Percentiles rank a stretch among this genome's conserved stretches.
Conservation (phyloP, 805 yeast genomes). For the Metschnikowia proteae region DNA sequence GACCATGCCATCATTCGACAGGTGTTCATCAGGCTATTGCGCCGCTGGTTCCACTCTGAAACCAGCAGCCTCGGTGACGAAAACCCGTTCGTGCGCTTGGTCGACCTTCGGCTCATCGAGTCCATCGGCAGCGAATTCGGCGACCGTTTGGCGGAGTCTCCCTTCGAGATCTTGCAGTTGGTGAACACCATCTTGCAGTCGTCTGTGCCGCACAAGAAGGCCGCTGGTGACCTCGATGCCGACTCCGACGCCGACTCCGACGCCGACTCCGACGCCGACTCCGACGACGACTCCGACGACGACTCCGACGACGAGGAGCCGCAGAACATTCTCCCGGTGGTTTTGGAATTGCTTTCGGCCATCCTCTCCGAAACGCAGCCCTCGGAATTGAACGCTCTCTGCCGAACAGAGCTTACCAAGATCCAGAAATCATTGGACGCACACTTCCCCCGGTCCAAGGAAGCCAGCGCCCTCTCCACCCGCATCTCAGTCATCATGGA, state of each 20-base stretch:
- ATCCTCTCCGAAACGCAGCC: conserved; percentile 29
- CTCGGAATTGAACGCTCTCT: conserved; percentile 25
- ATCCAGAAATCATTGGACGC: conserved; percentile 23
- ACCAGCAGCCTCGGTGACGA: conserved; percentile 23
- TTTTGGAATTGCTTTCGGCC: conserved; percentile 37
- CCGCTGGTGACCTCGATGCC: conserved; percentile 11
- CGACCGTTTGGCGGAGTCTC: conserved; percentile 51
- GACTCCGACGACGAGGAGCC: conserved; percentile 25
- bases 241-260: conserved; percentile 26
- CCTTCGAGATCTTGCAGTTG: conserved; percentile 51
- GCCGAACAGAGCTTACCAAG: conserved; percentile 24
- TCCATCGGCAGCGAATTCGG: conserved; percentile 54
- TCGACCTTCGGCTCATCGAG: conserved; percentile 65
- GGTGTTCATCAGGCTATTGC: conserved; percentile 50
- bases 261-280: conserved; percentile 17
- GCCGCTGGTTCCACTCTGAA: conserved; percentile 53
- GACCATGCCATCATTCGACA: conserved; percentile 45
- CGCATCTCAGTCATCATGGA: conserved; percentile 29
- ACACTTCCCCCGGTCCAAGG: conserved; percentile 5
- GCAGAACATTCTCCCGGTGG: conserved; percentile 23
- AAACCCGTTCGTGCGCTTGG: conserved; percentile 52
- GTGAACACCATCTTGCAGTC: conserved; percentile 24
- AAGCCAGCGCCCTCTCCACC: conserved; percentile 22
- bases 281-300: conserved; percentile 17
- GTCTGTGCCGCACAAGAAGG: background rate